phyloP scores from a whole-genome alignment of 2,329 filamentous ascomycete species.

The Pseudogymnoascus sp. region DNA sequence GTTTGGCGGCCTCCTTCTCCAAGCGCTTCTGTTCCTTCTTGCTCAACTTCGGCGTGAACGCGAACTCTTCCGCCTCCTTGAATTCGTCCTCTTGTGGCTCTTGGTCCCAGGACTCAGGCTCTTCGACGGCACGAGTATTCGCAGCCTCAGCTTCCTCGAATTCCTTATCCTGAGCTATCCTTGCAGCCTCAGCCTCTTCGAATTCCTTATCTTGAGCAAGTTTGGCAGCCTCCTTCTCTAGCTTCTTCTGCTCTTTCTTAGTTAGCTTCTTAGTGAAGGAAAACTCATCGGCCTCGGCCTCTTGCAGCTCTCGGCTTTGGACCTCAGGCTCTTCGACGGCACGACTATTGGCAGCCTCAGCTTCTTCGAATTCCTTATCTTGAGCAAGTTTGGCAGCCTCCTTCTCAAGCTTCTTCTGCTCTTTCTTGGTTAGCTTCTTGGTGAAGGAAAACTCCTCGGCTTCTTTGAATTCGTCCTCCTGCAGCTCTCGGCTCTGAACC shows the following conservation, averaged over 20 bases:
- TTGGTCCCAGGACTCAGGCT: neutral
- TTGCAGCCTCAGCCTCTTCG: neutral
- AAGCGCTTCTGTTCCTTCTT: slow-evolving; percentile 16
- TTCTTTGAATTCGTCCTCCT: neutral
- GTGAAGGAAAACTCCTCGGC: slow-evolving; percentile 18
- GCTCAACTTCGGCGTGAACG: neutral
- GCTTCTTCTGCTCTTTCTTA: neutral
- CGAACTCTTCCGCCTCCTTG: slow-evolving; percentile 18
- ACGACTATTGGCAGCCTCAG: neutral
- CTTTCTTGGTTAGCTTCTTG: slow-evolving; percentile 2
- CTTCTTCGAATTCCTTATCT: neutral
- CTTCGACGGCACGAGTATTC: neutral
- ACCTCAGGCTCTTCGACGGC: neutral
- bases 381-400: slow-evolving; percentile 1
- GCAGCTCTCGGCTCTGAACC: neutral
- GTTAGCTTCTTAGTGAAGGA: neutral
- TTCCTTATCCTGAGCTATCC: neutral
- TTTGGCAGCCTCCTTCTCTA: neutral
- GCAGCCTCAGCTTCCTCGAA: neutral
- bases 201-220: neutral
- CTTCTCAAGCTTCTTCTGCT: neutral
- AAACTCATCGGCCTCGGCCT: slow-evolving; percentile 19
- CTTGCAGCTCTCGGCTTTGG: neutral
- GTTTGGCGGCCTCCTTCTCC: slow-evolving; percentile 31
- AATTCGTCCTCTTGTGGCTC: neutral